Evolutionary conservation across 108 stramenopile species (phyloP).

Genomic region (Chaetoceros muelleri): DNA sequence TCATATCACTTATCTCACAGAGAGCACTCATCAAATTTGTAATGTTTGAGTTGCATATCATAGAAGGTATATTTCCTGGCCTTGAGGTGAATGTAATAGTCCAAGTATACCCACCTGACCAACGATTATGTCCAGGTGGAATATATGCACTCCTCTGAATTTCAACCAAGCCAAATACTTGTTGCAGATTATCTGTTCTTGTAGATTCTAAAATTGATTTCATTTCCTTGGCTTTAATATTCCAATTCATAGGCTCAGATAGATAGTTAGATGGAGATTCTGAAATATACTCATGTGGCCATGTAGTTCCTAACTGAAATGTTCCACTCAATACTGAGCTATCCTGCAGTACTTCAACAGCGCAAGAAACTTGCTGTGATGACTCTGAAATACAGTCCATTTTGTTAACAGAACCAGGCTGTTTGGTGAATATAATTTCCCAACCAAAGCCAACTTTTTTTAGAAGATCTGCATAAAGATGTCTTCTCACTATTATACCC

Average conservation of each 20-base stretch:
- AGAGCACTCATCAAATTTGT: constrained; percentile 7
- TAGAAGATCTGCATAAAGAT: constrained; percentile 13
- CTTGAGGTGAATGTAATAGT: constrained; percentile 55
- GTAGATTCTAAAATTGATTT: constrained; percentile 23
- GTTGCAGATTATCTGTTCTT: constrained; percentile 17
- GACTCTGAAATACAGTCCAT: constrained; percentile 24
- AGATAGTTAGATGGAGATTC: constrained; percentile 19
- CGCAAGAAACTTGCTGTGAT: constrained; percentile 7
- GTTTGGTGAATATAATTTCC: constrained; percentile 33
- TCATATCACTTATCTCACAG: constrained; percentile 30
- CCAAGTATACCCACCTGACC: constrained; percentile 79
- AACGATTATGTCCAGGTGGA: constrained; percentile 28
- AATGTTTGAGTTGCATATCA: constrained; percentile 10
- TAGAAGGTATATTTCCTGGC: constrained; percentile 54
- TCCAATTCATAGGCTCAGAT: constrained; percentile 23
- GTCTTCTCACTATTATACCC: constrained; percentile 25
- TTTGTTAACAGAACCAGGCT: constrained; percentile 33
- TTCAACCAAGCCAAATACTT: constrained; percentile 43
- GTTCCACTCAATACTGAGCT: constrained; percentile 28
- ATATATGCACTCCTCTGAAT: constrained; percentile 43
- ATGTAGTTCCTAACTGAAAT: constrained; percentile 31
- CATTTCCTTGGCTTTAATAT: constrained; percentile 17
- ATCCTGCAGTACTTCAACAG: constrained; percentile 26
- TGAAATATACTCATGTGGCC: constrained; percentile 46
- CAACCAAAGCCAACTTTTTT: constrained; percentile 34